These are phyloP conservation scores for Cytospora schulzeri DNA, from an alignment of 2,329 filamentous ascomycete species.

Conservation along the genomic window DNA sequence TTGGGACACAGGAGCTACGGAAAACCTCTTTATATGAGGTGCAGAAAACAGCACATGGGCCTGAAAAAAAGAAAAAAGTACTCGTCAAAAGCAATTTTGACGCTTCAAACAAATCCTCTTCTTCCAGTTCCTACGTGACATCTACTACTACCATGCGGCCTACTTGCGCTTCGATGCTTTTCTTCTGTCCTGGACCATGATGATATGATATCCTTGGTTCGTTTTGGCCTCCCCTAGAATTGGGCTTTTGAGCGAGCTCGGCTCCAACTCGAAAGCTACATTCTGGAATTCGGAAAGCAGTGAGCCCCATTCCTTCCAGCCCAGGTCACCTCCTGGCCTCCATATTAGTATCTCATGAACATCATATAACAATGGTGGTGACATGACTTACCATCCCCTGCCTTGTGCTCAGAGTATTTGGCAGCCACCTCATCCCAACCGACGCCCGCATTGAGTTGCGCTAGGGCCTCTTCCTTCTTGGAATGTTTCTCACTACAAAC, in stretches of 20 bases:
- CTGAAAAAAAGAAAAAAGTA: constrained; percentile 31
- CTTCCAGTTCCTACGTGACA: neutral
- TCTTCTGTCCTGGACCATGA: constrained; percentile 70
- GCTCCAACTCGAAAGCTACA: constrained; percentile 69
- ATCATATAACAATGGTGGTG: neutral
- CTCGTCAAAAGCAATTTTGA: constrained; percentile 1
- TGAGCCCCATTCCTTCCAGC: constrained; percentile 68
- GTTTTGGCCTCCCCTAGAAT: constrained; percentile 74
- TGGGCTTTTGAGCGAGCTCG: constrained; percentile 65
- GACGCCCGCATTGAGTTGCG: constrained; percentile 64
- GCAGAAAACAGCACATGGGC: constrained; percentile 34
- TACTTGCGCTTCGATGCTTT: constrained; percentile 32
- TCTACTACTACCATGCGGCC: neutral
- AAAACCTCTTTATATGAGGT: constrained; percentile 39
- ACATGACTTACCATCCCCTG: constrained; percentile 56
- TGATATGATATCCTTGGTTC: constrained; percentile 75
- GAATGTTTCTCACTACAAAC: constrained; percentile 69
- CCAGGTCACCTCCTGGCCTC: constrained; percentile 64
- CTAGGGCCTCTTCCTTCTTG: constrained; percentile 77
- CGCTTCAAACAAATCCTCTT: neutral
- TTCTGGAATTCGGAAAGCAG: constrained; percentile 69
- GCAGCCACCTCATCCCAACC: constrained; percentile 77
- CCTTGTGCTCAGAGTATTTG: constrained; percentile 77
- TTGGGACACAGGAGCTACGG: constrained; percentile 35
- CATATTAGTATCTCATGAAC: neutral